These are phyloP conservation scores for Rhododendron vialii DNA, from an alignment of 148 eudicot species.

Conservation along the genomic window DNA sequence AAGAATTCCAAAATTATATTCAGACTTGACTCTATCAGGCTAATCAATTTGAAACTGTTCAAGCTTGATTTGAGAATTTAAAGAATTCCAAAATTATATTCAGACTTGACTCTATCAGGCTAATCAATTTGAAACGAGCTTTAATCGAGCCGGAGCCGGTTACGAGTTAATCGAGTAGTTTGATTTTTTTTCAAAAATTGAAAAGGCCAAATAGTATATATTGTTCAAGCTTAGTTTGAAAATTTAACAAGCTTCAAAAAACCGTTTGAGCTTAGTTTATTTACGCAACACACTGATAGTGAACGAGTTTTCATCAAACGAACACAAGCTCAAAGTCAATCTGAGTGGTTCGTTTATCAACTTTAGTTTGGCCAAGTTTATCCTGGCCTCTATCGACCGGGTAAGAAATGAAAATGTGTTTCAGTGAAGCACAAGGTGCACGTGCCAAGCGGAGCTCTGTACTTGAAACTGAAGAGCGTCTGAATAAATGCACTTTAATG, in stretches of 20 bases:
- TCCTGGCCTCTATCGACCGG: background rate
- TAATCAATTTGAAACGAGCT: background rate
- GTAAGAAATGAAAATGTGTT: background rate
- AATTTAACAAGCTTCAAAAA: background rate
- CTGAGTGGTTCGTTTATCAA: background rate
- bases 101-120: background rate
- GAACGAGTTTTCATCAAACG: background rate
- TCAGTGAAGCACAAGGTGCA: constrained; percentile 26
- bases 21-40: background rate
- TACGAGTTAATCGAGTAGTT: background rate
- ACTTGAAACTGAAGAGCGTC: constrained; percentile 16
- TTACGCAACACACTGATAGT: background rate
- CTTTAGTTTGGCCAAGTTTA: background rate
- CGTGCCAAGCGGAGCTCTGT: constrained; percentile 29
- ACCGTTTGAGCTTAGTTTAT: background rate
- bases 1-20: background rate
- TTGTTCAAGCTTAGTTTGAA: background rate
- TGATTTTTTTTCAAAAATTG: background rate
- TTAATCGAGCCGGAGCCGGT: background rate
- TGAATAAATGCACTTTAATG: constrained; percentile 14
- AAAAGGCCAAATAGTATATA: background rate
- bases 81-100: background rate
- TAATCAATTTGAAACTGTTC: too few species aligned
- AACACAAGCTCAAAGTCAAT: background rate
- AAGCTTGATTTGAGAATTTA: background rate